phyloP scores from a whole-genome alignment of 331 rosid species.

The Saraca asoca region DNA sequence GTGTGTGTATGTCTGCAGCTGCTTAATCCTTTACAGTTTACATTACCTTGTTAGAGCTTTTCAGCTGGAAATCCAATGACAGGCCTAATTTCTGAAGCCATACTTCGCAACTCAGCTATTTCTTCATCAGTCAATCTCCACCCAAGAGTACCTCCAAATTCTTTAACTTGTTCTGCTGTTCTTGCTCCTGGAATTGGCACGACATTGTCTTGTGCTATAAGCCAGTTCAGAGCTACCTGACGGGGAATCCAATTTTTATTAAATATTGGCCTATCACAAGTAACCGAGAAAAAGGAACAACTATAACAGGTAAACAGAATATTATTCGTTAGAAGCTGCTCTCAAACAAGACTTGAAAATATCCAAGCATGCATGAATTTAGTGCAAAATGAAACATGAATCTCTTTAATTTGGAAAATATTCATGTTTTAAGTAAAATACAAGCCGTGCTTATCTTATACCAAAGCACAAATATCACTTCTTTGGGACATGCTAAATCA shows the following conservation, averaged over 20 bases:
- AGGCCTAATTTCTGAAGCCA: slow-evolving; percentile 67
- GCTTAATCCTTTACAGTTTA: no score
- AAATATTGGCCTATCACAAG: background rate
- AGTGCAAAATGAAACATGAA: no score
- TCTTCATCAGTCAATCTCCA: slow-evolving; percentile 73
- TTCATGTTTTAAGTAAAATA: background rate
- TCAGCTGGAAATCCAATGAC: slow-evolving; percentile 79
- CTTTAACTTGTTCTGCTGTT: slow-evolving; percentile 71
- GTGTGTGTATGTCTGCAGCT: no score
- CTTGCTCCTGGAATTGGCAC: slow-evolving; percentile 93
- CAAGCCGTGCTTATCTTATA: no score
- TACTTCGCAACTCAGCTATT: slow-evolving; percentile 57
- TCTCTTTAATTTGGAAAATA: no score
- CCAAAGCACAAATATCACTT: no score
- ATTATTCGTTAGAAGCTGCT: no score
- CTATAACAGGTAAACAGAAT: no score
- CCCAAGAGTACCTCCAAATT: slow-evolving; percentile 77
- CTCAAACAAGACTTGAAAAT: no score
- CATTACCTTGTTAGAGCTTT: slow-evolving; percentile 44
- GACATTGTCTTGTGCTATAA: slow-evolving; percentile 73
- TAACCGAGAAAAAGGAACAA: no score
- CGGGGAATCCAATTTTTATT: slow-evolving; percentile 15
- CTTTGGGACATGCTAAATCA: background rate
- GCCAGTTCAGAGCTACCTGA: slow-evolving; percentile 83
- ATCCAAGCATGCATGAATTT: no score